Base-by-base conservation (phyloP, 441 rosid species). In the Brassica hybrid region DNA sequence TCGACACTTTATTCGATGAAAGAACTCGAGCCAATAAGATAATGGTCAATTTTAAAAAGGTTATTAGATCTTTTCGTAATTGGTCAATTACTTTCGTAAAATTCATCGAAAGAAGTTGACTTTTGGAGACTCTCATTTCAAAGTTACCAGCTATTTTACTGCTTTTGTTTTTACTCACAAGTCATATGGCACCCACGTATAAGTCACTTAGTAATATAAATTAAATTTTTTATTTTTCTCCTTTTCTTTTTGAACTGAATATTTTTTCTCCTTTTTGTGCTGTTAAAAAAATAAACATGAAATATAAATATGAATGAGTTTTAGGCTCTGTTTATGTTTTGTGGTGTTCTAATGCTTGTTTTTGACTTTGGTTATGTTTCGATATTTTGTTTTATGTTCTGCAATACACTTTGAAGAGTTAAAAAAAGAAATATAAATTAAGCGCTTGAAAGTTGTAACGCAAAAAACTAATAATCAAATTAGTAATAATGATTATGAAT, bases 1-100 rank as follows among this genome's bases (percentile, higher is more conserved):
- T 64, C 65, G 21, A 1, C 81, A 41, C 70, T 27, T 25, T 3
- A 72, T 1, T 69, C 69, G 69, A 75, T 70, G 83, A 69, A 75
- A 76, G 76, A 71, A 80, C 63, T 75, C 69, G 65, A 71, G 79
- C 73, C 79, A 71, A 69, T 75, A 45, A 56, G 63, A 76, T 30
- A 7, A 0, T 2, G 13, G 48, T 16, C 0, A 48, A 5, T 36
- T 19, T 7, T 7, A 3, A 7, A 76, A 75, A 9, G 18, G 57
- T 54, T n/a, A 65, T 58, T 30, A 72, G 5, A 65, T 69, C 7
- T 50, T 71, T 62, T 65, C 45, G 18, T 48, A 59, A 25, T 12
- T 61, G n/a, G 50, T 75, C 60, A 36, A 21, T 16, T 32, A 32
- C 63, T 59, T 52, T 48, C 32, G 68, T 16, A 12, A 12, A 56